Conservation (phyloP, 306 rosid species). For the Lotus japonicus region DNA sequence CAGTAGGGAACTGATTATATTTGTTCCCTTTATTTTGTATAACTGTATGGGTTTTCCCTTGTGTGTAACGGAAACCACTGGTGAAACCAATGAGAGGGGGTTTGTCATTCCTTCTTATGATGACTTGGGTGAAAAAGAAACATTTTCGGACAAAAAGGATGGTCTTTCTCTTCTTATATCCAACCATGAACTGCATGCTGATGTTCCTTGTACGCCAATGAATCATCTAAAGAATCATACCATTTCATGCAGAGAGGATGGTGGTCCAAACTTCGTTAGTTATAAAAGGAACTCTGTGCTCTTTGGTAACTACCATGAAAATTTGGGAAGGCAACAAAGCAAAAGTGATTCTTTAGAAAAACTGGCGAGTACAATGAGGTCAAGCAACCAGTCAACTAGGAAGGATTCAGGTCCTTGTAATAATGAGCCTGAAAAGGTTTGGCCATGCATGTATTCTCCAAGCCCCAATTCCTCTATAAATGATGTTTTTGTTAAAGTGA, state of each 20-base stretch:
- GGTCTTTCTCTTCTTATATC: slow-evolving; percentile 63
- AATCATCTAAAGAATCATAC: slow-evolving; percentile 30
- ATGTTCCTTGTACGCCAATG: slow-evolving; percentile 17
- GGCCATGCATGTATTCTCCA: slow-evolving; percentile 71
- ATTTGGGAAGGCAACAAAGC: slow-evolving; percentile 26
- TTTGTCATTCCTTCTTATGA: slow-evolving; percentile 59
- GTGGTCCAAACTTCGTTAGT: slow-evolving; percentile 22
- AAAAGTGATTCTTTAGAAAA: slow-evolving; percentile 20
- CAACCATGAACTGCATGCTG: slow-evolving; percentile 25
- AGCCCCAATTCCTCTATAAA: slow-evolving; percentile 44
- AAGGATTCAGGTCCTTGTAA: slow-evolving; percentile 37
- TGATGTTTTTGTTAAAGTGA: slow-evolving; percentile 61
- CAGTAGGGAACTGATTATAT: slow-evolving; percentile 66
- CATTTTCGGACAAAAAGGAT: slow-evolving; percentile 33
- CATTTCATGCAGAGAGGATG: slow-evolving; percentile 49
- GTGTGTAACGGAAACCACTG: slow-evolving; percentile 44
- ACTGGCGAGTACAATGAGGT: slow-evolving; percentile 23
- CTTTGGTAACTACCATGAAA: slow-evolving; percentile 27
- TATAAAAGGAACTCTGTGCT: slow-evolving; percentile 19
- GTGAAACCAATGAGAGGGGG: slow-evolving; percentile 39
- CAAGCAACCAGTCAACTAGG: slow-evolving; percentile 26
- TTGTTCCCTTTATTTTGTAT: slow-evolving; percentile 78
- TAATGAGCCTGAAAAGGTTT: slow-evolving; percentile 53
- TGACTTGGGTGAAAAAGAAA: slow-evolving; percentile 40
- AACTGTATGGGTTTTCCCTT: slow-evolving; percentile 83